These are phyloP conservation scores for Diospyros lotus DNA, from an alignment of 148 eudicot genomes.

Conservation along the genomic window DNA sequence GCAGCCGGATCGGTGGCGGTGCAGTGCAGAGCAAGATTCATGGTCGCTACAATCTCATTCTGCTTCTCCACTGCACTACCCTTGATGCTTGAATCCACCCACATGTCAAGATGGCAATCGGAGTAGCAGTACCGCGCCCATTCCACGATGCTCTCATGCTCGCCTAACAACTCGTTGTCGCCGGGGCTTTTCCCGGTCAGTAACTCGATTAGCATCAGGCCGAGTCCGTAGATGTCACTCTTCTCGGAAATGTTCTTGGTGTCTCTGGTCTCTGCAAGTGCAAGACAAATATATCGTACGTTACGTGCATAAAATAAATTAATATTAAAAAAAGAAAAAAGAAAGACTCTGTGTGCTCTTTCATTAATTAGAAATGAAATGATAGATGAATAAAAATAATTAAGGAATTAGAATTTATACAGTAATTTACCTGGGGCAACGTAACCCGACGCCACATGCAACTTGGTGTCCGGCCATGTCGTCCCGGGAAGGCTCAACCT, in stretches of 20 bases:
- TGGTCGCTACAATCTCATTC: constrained; percentile 54
- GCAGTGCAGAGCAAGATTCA: constrained; percentile 77
- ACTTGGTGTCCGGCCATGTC: constrained; percentile 30
- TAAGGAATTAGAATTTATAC: background rate
- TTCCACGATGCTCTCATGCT: constrained; percentile 46
- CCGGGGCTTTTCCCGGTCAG: constrained; percentile 58
- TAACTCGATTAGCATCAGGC: constrained; percentile 64
- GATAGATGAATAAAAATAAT: background rate
- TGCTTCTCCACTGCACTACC: constrained; percentile 20
- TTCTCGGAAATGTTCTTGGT: constrained; percentile 51
- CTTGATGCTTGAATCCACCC: constrained; percentile 58
- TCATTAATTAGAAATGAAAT: no score
- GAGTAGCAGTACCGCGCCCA: constrained; percentile 87
- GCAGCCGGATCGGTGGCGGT: constrained; percentile 55
- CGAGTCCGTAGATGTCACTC: constrained; percentile 68
- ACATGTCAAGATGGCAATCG: constrained; percentile 71
- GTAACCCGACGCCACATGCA: constrained; percentile 48
- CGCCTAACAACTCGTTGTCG: constrained; percentile 40
- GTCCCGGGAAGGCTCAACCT: constrained; percentile 37
- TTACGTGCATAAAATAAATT: no score
- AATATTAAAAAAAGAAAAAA: no score
- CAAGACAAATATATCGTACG: background rate
- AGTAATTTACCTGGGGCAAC: constrained; percentile 65
- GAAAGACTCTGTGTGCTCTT: no score
- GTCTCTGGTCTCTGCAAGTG: constrained; percentile 47